Evolutionary conservation across 2,329 filamentous ascomycete species (phyloP).

Genomic region (Eurotiales sp.): DNA sequence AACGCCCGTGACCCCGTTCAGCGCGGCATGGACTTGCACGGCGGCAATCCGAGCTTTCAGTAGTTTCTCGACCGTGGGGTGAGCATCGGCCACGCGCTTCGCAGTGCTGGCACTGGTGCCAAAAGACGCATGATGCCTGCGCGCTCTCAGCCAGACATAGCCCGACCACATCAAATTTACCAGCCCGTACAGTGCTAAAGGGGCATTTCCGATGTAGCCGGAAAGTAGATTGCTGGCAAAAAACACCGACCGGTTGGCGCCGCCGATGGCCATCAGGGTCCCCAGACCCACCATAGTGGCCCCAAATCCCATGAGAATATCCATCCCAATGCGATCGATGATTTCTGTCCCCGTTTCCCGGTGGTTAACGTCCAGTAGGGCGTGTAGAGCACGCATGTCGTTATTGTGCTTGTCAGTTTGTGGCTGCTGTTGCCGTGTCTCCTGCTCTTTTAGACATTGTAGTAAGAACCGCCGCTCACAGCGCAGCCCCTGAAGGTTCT

Average conservation of each 20-base stretch:
- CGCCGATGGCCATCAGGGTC: slow-evolving; percentile 53
- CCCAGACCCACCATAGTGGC: slow-evolving; percentile 50
- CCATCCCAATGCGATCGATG: slow-evolving; percentile 51
- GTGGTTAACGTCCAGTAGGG: slow-evolving; percentile 43
- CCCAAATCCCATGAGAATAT: slow-evolving; percentile 48
- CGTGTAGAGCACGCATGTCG: slow-evolving; percentile 22
- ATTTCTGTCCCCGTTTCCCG: slow-evolving; percentile 51
- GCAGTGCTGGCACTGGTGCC: slow-evolving; percentile 15
- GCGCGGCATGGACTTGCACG: slow-evolving; percentile 44
- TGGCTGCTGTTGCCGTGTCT: neutral
- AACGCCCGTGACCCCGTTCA: slow-evolving; percentile 47
- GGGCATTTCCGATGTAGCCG: slow-evolving; percentile 53
- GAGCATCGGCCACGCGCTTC: neutral
- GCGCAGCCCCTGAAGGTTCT: slow-evolving; percentile 46
- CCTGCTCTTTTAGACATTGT: neutral
- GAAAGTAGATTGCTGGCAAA: slow-evolving; percentile 51
- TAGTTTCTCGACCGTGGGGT: neutral
- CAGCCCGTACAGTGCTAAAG: slow-evolving; percentile 49
- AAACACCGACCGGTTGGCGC: slow-evolving; percentile 42
- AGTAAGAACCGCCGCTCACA: slow-evolving; percentile 31
- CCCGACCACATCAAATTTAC: slow-evolving; percentile 49
- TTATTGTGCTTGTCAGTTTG: slow-evolving; percentile 16
- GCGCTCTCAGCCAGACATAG: slow-evolving; percentile 42
- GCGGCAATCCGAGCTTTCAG: slow-evolving; percentile 36
- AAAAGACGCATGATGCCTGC: slow-evolving; percentile 31